Percentiles rank a stretch among this genome's conserved stretches.
Evolutionary conservation across 331 rosid species (phyloP).

Genomic region (Phaseolus coccineus): DNA sequence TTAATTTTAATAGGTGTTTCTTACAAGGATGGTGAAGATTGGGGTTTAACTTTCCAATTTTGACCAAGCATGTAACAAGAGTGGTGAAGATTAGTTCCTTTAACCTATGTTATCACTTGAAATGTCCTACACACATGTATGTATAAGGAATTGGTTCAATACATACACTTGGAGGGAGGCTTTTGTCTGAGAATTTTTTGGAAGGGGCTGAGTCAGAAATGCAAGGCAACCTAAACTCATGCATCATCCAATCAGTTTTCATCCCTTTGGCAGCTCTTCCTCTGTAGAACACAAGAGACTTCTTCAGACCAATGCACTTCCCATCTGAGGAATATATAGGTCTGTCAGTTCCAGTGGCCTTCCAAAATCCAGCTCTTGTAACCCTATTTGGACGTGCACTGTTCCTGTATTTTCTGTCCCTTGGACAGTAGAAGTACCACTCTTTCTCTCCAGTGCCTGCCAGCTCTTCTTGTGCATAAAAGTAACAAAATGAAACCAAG

Average conservation of each 20-base stretch:
- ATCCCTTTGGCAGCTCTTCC: slow-evolving; percentile 83
- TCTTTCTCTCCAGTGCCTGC: slow-evolving; percentile 78
- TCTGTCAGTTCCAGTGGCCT: slow-evolving; percentile 92
- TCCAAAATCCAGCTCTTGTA: slow-evolving; percentile 88
- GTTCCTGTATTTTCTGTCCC: slow-evolving; percentile 83
- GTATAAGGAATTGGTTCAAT: background rate
- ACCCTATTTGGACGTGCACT: slow-evolving; percentile 86
- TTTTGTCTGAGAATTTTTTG: slow-evolving; percentile 54
- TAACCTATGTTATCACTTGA: background rate
- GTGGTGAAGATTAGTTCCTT: background rate
- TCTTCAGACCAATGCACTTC: slow-evolving; percentile 85
- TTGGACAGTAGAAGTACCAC: slow-evolving; percentile 86
- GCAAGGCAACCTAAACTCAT: slow-evolving; percentile 82
- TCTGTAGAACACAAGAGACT: slow-evolving; percentile 85
- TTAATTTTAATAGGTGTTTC: background rate
- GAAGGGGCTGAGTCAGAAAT: slow-evolving; percentile 49
- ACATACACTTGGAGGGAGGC: slow-evolving; percentile 63
- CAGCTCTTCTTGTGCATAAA: slow-evolving; percentile 56
- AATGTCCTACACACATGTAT: background rate
- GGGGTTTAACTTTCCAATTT: background rate
- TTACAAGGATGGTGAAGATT: background rate
- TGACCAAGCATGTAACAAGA: background rate
- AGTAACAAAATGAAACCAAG: background rate
- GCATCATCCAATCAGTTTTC: slow-evolving; percentile 99
- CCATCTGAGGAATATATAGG: slow-evolving; percentile 80